Base-by-base conservation (phyloP, 2,329 filamentous ascomycete genomes). In the Xylaria sp. region DNA sequence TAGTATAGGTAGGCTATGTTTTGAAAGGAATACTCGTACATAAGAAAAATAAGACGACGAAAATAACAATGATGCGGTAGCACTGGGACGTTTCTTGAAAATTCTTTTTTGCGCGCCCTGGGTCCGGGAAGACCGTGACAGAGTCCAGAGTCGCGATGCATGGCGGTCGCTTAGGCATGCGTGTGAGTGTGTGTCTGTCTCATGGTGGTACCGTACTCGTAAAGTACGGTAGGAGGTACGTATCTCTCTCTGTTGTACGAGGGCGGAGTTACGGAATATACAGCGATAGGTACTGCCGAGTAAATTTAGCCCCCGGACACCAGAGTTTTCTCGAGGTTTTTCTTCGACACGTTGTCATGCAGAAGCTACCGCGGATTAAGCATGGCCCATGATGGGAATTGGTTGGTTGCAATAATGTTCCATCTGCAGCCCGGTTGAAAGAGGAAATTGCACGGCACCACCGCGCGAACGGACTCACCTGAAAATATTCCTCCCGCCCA, bases 401-500 rank as follows among this genome's bases (percentile, higher is more conserved):
- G 56, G 54, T 53, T 54, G 53, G 58, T 55, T 55, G 55, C 50
- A 61, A 63, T 39, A 55, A 58, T 59, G 44, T 61, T 54, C 63
- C 61, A 63, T 62, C 52, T 68, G 64, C 65, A 66, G 59, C 48
- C 56, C 55, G 47, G 34, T 59, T 65, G 58, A 52, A 66, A 59
- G 10, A 50, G 65, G 65, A 54, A 65, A 62, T 52, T 49, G 51
- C 52, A 57, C 66, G 69, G 69, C 57, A 63, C 61, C 60, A 39
- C 69, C 69, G 69, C 64, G 63, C 30, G 62, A 65, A 64, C 66
- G 65, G 66, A 67, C 66, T 66, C 65, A 69, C 66, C 64, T 70
- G 68, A 69, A 69, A 49, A 55, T 23, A 37, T 53, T 34, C 53
- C 30, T 46, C 55, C 52, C n/a, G 52, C 23, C 65, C 65, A 66